These are phyloP conservation scores for Primulina huaijiensis DNA, from an alignment of 257 asterid genomes.

Conservation along the genomic window DNA sequence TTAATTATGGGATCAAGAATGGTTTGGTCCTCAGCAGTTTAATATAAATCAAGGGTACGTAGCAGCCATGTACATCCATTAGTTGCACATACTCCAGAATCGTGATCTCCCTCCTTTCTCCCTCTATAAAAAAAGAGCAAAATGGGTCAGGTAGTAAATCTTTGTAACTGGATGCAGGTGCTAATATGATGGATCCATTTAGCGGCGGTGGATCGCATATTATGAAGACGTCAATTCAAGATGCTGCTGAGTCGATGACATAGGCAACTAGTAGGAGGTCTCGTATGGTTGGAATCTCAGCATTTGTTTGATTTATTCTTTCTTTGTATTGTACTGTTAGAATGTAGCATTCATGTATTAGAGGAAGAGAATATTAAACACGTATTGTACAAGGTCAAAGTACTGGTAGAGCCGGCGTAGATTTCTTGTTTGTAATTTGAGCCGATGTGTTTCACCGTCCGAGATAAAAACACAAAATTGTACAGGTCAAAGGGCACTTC, in stretches of 20 bases:
- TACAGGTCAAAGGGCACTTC: too few relatives aligned
- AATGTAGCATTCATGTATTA: conserved; percentile 32
- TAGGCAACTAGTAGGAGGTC: conserved; percentile 25
- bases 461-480: not conserved
- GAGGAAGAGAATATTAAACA: conserved; percentile 17
- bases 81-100: not conserved
- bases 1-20: conserved; percentile 21
- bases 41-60: conserved; percentile 4
- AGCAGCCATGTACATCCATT: conserved; percentile 4
- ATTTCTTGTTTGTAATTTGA: not conserved
- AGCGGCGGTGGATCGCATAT: not conserved
- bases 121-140: conserved; percentile 2
- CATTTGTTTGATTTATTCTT: conserved; percentile 28
- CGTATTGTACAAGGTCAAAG: too few relatives aligned
- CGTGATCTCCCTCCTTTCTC: conserved; percentile 1
- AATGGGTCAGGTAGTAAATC: not conserved
- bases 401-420: not conserved
- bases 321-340: conserved; percentile 32
- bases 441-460: not conserved
- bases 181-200: conserved; percentile 22
- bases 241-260: conserved; percentile 18
- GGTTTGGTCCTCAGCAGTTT: not conserved
- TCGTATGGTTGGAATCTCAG: conserved; percentile 22
- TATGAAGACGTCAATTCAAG: not conserved
- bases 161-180: conserved; percentile 17